phyloP scores from a whole-genome alignment of 108 stramenopile species.

The Skeletonema tropicum region DNA sequence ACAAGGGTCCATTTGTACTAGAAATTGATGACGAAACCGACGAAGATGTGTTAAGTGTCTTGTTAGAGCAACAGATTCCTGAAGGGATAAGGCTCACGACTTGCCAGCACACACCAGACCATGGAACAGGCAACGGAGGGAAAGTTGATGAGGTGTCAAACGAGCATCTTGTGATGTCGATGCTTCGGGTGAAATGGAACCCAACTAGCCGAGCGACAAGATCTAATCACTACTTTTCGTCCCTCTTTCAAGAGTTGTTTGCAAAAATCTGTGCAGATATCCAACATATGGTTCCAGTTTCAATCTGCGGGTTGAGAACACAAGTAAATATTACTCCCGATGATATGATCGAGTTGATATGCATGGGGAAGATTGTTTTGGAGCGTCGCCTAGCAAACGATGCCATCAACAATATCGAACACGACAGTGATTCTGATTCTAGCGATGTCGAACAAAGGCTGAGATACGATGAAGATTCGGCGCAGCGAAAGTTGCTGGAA shows the following conservation, averaged over 20 bases:
- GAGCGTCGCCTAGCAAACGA: conserved; percentile 45
- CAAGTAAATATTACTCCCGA: conserved; percentile 91
- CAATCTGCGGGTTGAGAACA: conserved; percentile 79
- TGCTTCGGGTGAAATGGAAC: conserved; percentile 90
- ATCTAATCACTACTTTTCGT: conserved; percentile 80
- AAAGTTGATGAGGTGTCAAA: conserved; percentile 57
- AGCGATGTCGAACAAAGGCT: conserved; percentile 72
- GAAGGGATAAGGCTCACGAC: conserved; percentile 81
- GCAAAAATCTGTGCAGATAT: conserved; percentile 73
- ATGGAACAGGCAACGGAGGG: conserved; percentile 75
- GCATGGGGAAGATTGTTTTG: conserved; percentile 74
- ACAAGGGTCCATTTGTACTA: conserved; percentile 83
- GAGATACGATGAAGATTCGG: conserved; percentile 59
- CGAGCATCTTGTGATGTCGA: conserved; percentile 85
- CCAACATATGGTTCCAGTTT: conserved; percentile 64
- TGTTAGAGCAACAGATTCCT: conserved; percentile 70
- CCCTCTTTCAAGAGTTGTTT: conserved; percentile 85
- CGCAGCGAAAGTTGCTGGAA: conserved; percentile 54
- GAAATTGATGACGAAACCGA: conserved; percentile 94
- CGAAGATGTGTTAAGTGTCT: conserved; percentile 84
- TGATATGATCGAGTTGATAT: conserved; percentile 87
- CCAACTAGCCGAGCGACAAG: conserved; percentile 72
- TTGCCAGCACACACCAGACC: conserved; percentile 76
- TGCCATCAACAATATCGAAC: conserved; percentile 33
- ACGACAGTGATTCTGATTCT: conserved; percentile 46